Evolutionary conservation across 2,329 filamentous ascomycete genomes (phyloP).

Genomic region (Pyricularia grisea): DNA sequence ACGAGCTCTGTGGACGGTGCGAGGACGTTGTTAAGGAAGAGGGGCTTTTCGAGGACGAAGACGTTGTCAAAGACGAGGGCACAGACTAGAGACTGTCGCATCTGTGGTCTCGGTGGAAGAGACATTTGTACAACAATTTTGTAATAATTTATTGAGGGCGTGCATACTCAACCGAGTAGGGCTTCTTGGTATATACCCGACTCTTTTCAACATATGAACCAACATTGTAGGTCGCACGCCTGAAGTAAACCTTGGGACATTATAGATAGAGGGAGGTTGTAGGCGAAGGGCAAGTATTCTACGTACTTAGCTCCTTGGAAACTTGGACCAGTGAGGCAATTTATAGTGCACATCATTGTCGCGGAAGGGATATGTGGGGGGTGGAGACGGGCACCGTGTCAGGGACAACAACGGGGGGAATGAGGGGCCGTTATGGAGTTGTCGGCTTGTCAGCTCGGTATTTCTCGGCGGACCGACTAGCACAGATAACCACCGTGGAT

Average conservation of each 20-base stretch:
- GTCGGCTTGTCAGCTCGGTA: too few relatives aligned
- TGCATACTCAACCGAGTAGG: neutral
- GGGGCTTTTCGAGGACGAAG: slow-evolving; percentile 30
- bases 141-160: neutral
- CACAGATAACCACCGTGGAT: too few relatives aligned
- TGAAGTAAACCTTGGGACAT: too few relatives aligned
- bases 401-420: too few relatives aligned
- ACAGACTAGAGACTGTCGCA: neutral
- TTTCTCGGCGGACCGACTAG: too few relatives aligned
- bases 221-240: too few relatives aligned
- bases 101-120: neutral
- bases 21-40: slow-evolving; percentile 36
- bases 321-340: too few relatives aligned
- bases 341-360: too few relatives aligned
- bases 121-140: neutral
- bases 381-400: neutral
- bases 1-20: slow-evolving; percentile 65
- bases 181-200: neutral
- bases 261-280: too few relatives aligned
- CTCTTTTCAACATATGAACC: neutral
- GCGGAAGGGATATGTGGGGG: neutral
- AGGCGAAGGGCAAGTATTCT: too few relatives aligned
- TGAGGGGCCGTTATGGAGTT: too few relatives aligned
- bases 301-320: too few relatives aligned
- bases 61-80: slow-evolving; percentile 25